These are phyloP conservation scores for Penicillium psychrosexuale DNA, from an alignment of 2,329 filamentous ascomycete genomes.

Conservation along the genomic window DNA sequence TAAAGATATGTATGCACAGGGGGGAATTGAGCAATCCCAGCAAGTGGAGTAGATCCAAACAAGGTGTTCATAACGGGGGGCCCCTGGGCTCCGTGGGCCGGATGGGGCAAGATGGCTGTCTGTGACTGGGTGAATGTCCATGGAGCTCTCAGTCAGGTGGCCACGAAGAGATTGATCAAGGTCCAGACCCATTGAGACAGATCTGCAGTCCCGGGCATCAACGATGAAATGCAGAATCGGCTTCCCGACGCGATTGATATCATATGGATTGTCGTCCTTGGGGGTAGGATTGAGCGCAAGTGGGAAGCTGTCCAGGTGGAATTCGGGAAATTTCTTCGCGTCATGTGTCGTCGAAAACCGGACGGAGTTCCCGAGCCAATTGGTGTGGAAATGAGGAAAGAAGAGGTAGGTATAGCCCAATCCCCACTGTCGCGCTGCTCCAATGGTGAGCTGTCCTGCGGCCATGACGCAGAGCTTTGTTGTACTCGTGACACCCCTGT, in stretches of 20 bases:
- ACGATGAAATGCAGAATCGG: not conserved
- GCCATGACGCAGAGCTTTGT: slow-evolving; percentile 21
- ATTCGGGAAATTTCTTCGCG: slow-evolving; percentile 25
- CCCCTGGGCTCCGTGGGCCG: not conserved
- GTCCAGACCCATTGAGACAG: slow-evolving; percentile 4
- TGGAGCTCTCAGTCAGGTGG: slow-evolving; percentile 11
- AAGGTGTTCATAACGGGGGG: slow-evolving; percentile 2
- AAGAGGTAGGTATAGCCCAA: slow-evolving; percentile 2
- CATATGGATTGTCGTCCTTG: not conserved
- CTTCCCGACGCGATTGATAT: not conserved
- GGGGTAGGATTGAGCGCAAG: too few species aligned
- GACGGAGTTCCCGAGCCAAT: slow-evolving; percentile 20
- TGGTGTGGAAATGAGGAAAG: slow-evolving; percentile 25
- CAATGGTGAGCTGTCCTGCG: slow-evolving; percentile 14
- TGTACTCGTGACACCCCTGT: slow-evolving; percentile 8
- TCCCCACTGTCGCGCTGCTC: slow-evolving; percentile 24
- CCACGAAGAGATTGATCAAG: slow-evolving; percentile 9
- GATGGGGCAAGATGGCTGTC: not conserved
- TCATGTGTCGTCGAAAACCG: slow-evolving; percentile 30
- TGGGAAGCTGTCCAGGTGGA: not conserved
- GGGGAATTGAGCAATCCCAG: not conserved
- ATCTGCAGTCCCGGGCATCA: not conserved
- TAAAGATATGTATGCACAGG: not conserved
- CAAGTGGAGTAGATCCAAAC: slow-evolving; percentile 7
- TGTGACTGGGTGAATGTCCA: not conserved